Evolutionary conservation across 2,329 filamentous ascomycete genomes (phyloP), one percentile per base, ranked within the genome.

Genomic region (Arthrinium puccinioides): DNA sequence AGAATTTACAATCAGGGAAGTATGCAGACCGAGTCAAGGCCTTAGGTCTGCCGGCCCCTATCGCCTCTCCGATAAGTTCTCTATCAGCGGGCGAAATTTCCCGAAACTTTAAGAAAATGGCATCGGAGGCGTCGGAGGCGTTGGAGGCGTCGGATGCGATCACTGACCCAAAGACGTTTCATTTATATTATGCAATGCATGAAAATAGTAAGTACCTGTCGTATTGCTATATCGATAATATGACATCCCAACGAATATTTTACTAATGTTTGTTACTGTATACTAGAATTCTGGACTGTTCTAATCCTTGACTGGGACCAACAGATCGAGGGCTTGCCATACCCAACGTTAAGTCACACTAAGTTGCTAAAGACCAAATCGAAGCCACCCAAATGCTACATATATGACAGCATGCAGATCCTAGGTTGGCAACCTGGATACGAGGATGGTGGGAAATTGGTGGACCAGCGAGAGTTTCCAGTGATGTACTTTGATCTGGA

Each of bases 171-270:
- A 52, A 54, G 9, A 25, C 46, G 1, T 59, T 56, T 23, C 48
- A 55, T 19, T 50, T 65, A 4, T 64, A 65, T 39, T 46, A 58
- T n/a, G n/a, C n/a, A n/a, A n/a, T n/a, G n/a, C n/a, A n/a, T n/a
- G n/a, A n/a, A n/a, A n/a, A n/a, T n/a, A n/a, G n/a, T n/a, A n/a
- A n/a, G n/a, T n/a, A n/a, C n/a, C n/a, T n/a, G n/a, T n/a, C n/a
- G n/a, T n/a, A n/a, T n/a, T n/a, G n/a, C n/a, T n/a, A n/a, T n/a
- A n/a, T n/a, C n/a, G n/a, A n/a, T n/a, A n/a, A n/a, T n/a, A n/a
- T n/a, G n/a, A n/a, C n/a, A n/a, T n/a, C n/a, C n/a, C n/a, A n/a
- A n/a, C n/a, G n/a, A n/a, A n/a, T n/a, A n/a, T n/a, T n/a, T n/a
- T n/a, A n/a, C n/a, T n/a, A n/a, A n/a, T n/a, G n/a, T n/a, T 10